Conservation (phyloP, 2,329 filamentous ascomycete genomes). For the Juglanconis sp. region DNA sequence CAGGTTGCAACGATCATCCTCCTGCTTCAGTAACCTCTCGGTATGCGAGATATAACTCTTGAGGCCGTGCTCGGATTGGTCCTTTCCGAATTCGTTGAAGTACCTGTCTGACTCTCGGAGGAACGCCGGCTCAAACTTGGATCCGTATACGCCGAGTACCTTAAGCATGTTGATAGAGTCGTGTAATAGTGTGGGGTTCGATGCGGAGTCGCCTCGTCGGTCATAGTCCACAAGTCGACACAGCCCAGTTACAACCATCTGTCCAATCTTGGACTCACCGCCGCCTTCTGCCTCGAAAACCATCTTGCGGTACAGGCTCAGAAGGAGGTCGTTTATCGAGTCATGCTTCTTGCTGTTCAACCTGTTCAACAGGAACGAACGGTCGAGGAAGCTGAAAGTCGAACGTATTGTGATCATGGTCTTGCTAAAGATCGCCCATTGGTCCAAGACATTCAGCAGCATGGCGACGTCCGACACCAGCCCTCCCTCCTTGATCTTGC, state of each 20-base stretch:
- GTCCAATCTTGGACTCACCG: constrained; percentile 20
- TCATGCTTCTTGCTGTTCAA: constrained; percentile 66
- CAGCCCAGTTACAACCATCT: constrained; percentile 53
- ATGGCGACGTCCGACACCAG: constrained; percentile 58
- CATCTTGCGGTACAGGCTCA: constrained; percentile 68
- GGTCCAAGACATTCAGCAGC: constrained; percentile 50
- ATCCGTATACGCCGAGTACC: constrained; percentile 76
- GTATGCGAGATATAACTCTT: constrained; percentile 73
- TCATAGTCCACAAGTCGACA: constrained; percentile 75
- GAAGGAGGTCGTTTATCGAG: constrained; percentile 78
- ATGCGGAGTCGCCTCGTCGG: constrained; percentile 53
- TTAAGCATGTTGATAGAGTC: constrained; percentile 80
- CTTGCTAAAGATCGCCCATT: constrained; percentile 76
- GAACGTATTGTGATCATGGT: constrained; percentile 71
- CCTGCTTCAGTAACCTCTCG: constrained; percentile 64
- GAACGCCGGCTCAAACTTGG: constrained; percentile 74
- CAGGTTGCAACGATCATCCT: constrained; percentile 72
- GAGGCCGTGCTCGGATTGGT: constrained; percentile 61
- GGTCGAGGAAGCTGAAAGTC: constrained; percentile 91
- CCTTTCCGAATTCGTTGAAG: constrained; percentile 66
- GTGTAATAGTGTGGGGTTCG: constrained; percentile 65
- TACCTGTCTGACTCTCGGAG: constrained; percentile 65
- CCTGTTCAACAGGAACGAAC: constrained; percentile 77
- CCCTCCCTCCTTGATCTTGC: constrained; percentile 47
- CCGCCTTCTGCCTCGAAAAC: constrained; percentile 37